phyloP scores from a whole-genome alignment of 1,139 yeast species.

The Tardiomyces blankii region DNA sequence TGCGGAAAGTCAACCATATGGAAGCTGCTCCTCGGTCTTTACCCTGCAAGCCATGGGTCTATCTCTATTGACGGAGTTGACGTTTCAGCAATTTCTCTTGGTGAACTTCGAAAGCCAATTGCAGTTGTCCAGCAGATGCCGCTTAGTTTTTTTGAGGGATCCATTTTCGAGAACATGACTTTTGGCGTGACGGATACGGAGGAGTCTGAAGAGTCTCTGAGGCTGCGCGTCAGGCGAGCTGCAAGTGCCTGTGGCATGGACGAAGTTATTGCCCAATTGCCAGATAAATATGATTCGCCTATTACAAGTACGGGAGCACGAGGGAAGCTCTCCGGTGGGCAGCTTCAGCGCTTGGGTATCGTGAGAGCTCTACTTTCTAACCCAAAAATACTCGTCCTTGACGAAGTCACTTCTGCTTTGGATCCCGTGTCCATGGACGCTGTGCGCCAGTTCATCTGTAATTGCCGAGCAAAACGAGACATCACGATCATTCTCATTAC shows the following conservation, averaged over 20 bases:
- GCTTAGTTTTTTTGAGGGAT: slow-evolving; percentile 55
- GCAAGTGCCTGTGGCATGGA: slow-evolving; percentile 23
- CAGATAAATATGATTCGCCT: slow-evolving; percentile 33
- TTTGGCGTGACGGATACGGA: slow-evolving; percentile 41
- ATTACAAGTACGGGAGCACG: slow-evolving; percentile 20
- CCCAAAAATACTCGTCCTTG: slow-evolving; percentile 51
- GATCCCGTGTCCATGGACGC: slow-evolving; percentile 45
- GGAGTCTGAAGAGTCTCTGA: slow-evolving; percentile 1
- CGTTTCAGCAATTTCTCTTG: slow-evolving; percentile 46
- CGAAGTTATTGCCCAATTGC: slow-evolving; percentile 22
- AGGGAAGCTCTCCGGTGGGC: slow-evolving; percentile 59
- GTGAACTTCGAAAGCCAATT: slow-evolving; percentile 50
- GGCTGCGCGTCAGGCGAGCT: slow-evolving; percentile 9
- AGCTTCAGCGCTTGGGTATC: slow-evolving; percentile 75
- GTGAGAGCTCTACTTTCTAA: slow-evolving; percentile 62
- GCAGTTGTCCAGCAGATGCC: slow-evolving; percentile 89
- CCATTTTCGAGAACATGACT: slow-evolving; percentile 61
- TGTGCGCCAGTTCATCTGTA: slow-evolving; percentile 26
- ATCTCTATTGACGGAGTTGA: slow-evolving; percentile 53
- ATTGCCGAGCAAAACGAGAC: slow-evolving; percentile 44
- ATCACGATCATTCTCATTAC: slow-evolving; percentile 75
- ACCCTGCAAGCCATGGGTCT: slow-evolving; percentile 44
- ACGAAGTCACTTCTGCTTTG: slow-evolving; percentile 67
- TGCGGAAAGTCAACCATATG: slow-evolving; percentile 82
- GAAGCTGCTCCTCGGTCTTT: slow-evolving; percentile 53